phyloP scores from a whole-genome alignment of 179 eudicot species.

The Vitellaria paradoxa region DNA sequence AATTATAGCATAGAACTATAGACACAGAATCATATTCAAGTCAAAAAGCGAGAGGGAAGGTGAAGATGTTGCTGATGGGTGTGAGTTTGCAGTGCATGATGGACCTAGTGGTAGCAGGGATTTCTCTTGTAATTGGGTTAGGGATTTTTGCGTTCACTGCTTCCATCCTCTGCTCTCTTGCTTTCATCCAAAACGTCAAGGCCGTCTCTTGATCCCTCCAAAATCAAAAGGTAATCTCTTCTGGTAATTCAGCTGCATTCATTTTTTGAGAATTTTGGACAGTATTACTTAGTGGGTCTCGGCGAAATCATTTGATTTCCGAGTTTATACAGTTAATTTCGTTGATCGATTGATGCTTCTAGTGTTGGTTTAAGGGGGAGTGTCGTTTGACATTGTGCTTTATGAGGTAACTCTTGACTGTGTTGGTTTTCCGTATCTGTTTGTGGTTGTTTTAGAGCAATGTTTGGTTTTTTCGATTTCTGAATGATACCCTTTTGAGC shows the following conservation, averaged over 20 bases:
- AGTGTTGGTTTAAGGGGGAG: not conserved
- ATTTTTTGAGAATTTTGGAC: not conserved
- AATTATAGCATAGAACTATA: not conserved
- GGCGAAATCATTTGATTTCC: not conserved
- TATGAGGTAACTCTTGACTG: not conserved
- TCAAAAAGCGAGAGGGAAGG: constrained; percentile 10
- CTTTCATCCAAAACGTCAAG: constrained; percentile 68
- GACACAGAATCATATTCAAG: not conserved
- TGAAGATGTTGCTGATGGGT: constrained; percentile 53
- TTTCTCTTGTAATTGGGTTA: constrained; percentile 73
- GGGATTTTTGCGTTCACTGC: constrained; percentile 69
- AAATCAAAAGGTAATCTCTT: constrained; percentile 6
- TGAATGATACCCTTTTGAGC: not conserved
- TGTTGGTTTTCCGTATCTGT: not conserved
- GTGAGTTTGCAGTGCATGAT: constrained; percentile 53
- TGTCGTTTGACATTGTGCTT: not conserved
- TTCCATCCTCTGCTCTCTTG: constrained; percentile 78
- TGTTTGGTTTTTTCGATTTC: not conserved
- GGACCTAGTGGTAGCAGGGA: constrained; percentile 71
- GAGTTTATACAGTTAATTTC: not conserved
- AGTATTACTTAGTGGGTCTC: not conserved
- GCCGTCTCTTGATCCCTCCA: constrained; percentile 26
- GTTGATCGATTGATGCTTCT: not conserved
- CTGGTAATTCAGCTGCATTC: not conserved
- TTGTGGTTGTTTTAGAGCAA: constrained; percentile 6